Evolutionary conservation across 192 early-diverging fungal species (phyloP), one percentile per base, ranked within the genome.

Genomic region (Linnemannia exigua): DNA sequence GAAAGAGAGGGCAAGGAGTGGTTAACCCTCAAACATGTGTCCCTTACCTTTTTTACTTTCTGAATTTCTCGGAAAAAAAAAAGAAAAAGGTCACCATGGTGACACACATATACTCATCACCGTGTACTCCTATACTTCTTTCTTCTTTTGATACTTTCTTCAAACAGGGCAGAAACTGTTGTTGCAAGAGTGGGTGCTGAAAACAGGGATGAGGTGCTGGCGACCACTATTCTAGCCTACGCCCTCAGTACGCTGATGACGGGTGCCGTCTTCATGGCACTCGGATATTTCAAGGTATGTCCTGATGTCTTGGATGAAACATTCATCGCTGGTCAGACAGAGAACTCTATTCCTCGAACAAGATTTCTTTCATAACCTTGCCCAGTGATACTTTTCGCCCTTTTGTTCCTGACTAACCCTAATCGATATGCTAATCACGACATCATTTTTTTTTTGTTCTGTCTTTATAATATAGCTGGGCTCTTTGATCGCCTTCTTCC

Each of bases 161-260:
- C 79, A 46, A 17, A 74, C 79, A 93, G 90, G 82, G 91, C 93
- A 44, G 93, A 91, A 36, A 92, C 89, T 7, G 93, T 98, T 70
- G 89, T 94, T 9, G 79, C 54, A 28, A 75, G 79, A 44, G 92
- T 97, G 58, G 92, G 91, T 7, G 90, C 80, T 36, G 91, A 90
- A 41, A 90, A 93, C 50, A 91, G 89, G 31, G 89, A 95, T 44
- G 86, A 92, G 19, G 92, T 99, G 33, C 80, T 99, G 22, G 95
- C 98, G 1, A 99, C 98, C 0, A 95, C 97, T 17, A 95, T 99
- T 89, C 90, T 94, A 0, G 94, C 97, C 1, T 98, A 97, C 87
- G 94, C 96, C 0, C 51, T 95, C 63, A 97, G 96, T 87, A 95
- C 97, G 0, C 41, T 99, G 36, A 79, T 99, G 85, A 99, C 98